Conservation (phyloP, 2,329 filamentous ascomycete species). For the Colletotrichum tabaci region DNA sequence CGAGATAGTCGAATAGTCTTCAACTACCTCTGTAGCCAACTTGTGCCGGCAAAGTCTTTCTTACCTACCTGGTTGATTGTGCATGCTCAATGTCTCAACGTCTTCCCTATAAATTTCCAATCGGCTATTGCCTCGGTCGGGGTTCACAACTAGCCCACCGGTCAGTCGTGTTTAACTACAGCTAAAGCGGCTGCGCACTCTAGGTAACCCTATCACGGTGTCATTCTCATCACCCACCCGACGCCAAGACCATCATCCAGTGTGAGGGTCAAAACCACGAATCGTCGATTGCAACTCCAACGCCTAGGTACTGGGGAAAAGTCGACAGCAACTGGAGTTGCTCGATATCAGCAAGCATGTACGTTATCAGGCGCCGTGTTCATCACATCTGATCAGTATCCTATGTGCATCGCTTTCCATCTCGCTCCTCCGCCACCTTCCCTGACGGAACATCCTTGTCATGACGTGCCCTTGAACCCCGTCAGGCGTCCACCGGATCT, state of each 20-base stretch:
- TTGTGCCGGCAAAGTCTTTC: not conserved
- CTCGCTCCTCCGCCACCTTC: not conserved
- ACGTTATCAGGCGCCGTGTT: not conserved
- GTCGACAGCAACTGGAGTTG: too few species aligned
- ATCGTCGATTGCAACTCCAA: not conserved
- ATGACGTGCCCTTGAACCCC: slow-evolving; percentile 1
- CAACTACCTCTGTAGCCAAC: not conserved
- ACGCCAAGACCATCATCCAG: too few species aligned
- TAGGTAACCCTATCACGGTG: too few species aligned
- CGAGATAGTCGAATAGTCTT: not conserved
- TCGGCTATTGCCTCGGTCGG: not conserved
- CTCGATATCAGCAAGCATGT: too few species aligned
- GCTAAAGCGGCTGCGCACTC: not conserved
- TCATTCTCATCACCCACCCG: not conserved
- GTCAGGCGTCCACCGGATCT: not conserved
- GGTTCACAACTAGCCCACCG: not conserved
- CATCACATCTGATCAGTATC: not conserved
- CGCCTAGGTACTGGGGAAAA: not conserved
- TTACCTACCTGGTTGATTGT: too few species aligned
- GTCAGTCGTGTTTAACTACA: not conserved
- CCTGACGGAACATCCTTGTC: not conserved
- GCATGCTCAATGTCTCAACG: too few species aligned
- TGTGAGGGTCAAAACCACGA: not conserved
- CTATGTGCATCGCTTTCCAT: not conserved
- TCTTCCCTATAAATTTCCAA: too few species aligned